Percentiles rank a stretch among this genome's conserved stretches.
phyloP scores from a whole-genome alignment of 2,329 filamentous ascomycete genomes.

The Raffaelea ambrosiae region DNA sequence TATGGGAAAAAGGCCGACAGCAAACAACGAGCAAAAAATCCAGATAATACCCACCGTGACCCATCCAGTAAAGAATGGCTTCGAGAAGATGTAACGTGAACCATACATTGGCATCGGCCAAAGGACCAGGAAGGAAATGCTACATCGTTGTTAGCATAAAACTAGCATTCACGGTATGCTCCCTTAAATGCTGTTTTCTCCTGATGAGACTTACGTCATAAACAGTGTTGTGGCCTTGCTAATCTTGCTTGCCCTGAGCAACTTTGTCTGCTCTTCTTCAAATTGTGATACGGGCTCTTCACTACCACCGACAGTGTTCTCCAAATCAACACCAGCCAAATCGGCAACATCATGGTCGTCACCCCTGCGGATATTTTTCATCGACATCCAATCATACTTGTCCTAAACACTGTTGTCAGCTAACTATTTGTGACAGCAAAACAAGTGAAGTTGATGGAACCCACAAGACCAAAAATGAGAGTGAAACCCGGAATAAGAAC shows the following conservation, averaged over 20 bases:
- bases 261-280: conserved; percentile 29
- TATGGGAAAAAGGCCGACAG: conserved; percentile 73
- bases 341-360: conserved; percentile 68
- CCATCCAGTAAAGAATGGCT: conserved; percentile 78
- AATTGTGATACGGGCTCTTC: conserved; percentile 26
- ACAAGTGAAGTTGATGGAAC: too few relatives aligned
- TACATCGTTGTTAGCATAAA: conserved; percentile 21
- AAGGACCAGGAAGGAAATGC: conserved; percentile 64
- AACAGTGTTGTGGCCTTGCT: conserved; percentile 22
- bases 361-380: conserved; percentile 68
- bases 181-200: not conserved
- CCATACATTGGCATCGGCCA: conserved; percentile 95
- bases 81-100: conserved; percentile 69
- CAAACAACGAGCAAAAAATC: conserved; percentile 64
- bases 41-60: conserved; percentile 69
- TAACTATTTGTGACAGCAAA: too few relatives aligned
- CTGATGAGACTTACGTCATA: conserved; percentile 19
- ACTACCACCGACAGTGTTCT: conserved; percentile 45
- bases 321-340: conserved; percentile 55
- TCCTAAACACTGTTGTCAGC: conserved; percentile 33
- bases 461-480: conserved; percentile 46
- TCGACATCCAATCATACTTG: conserved; percentile 79
- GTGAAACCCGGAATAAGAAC: conserved; percentile 72
- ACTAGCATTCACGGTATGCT: conserved; percentile 16
- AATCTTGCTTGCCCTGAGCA: conserved; percentile 23